Percentiles rank a stretch among this genome's conserved stretches.
Conservation (phyloP, 371 early-diverging fungal species). For the Lichtheimia corymbifera region DNA sequence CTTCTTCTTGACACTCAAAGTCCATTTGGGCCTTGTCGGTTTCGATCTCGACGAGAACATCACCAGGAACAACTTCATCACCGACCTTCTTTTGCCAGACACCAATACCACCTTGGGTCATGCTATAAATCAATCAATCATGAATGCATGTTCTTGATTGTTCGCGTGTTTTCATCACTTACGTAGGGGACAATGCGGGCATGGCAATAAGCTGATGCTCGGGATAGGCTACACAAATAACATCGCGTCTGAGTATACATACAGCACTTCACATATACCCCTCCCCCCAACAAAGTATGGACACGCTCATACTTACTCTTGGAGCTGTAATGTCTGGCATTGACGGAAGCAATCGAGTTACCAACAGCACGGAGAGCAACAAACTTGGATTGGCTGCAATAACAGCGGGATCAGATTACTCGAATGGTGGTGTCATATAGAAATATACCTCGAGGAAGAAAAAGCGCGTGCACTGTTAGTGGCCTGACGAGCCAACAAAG, state of each 20-base stretch:
- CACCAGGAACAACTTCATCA: slow-evolving; percentile 90
- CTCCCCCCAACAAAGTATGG: not conserved
- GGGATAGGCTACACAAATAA: slow-evolving; percentile 66
- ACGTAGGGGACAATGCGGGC: slow-evolving; percentile 98
- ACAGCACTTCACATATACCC: not conserved
- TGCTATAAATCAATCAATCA: slow-evolving; percentile 33
- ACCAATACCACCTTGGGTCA: slow-evolving; percentile 97
- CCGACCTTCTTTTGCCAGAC: slow-evolving; percentile 95
- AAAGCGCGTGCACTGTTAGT: slow-evolving; percentile 35
- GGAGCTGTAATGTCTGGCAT: slow-evolving; percentile 59
- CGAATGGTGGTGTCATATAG: no score
- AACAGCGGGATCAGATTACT: not conserved
- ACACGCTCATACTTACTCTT: slow-evolving; percentile 46
- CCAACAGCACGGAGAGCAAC: slow-evolving; percentile 48
- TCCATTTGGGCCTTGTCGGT: slow-evolving; percentile 99
- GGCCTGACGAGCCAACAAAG: slow-evolving; percentile 34
- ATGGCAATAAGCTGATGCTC: slow-evolving; percentile 89
- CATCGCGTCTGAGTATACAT: no score
- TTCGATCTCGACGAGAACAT: slow-evolving; percentile 97
- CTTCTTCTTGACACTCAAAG: slow-evolving; percentile 98
- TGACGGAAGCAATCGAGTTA: slow-evolving; percentile 22
- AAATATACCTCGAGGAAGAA: slow-evolving; percentile 40
- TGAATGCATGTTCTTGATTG: not conserved
- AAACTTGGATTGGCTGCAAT: slow-evolving; percentile 38
- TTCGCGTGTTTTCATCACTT: slow-evolving; percentile 17